phyloP scores from a whole-genome alignment of 257 asterid genomes.

The Asclepias syriaca region DNA sequence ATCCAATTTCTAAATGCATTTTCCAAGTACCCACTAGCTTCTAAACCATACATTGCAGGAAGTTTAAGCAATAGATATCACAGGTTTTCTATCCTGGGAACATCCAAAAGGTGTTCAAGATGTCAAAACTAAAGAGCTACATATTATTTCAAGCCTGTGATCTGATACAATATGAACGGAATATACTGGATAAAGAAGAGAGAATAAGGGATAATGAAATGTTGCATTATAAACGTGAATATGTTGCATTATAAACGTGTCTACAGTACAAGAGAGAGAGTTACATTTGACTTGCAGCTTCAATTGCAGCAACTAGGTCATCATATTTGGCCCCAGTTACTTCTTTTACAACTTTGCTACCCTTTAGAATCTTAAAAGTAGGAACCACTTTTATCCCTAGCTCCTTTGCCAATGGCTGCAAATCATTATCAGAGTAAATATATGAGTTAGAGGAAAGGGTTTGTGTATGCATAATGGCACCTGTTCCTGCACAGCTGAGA shows the following conservation, averaged over 20 bases:
- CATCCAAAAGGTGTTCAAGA: background rate
- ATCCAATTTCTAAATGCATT: too few species aligned
- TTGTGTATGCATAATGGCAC: background rate
- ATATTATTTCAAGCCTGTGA: background rate
- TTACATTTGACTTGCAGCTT: conserved; percentile 29
- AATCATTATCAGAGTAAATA: conserved; percentile 11
- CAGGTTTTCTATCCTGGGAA: background rate
- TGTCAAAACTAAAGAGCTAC: background rate
- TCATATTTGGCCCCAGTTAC: conserved; percentile 81
- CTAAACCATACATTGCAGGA: too few species aligned
- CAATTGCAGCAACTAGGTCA: conserved; percentile 60
- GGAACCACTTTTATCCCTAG: conserved; percentile 90
- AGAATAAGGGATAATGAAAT: background rate
- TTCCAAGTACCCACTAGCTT: too few species aligned
- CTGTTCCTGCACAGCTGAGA: background rate
- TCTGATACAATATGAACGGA: background rate
- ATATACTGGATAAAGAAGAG: background rate
- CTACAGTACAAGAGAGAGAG: background rate
- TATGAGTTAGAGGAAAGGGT: conserved; percentile 2
- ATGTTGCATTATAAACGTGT: background rate
- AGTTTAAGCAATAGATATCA: background rate
- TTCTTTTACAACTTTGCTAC: conserved; percentile 61
- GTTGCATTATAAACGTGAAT: background rate
- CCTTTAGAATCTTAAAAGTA: conserved; percentile 81
- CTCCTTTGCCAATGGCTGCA: conserved; percentile 80